Evolutionary conservation across 805 yeast species (phyloP), one percentile per base, ranked within the genome.

Genomic region (Cyberlindnera petersonii): DNA sequence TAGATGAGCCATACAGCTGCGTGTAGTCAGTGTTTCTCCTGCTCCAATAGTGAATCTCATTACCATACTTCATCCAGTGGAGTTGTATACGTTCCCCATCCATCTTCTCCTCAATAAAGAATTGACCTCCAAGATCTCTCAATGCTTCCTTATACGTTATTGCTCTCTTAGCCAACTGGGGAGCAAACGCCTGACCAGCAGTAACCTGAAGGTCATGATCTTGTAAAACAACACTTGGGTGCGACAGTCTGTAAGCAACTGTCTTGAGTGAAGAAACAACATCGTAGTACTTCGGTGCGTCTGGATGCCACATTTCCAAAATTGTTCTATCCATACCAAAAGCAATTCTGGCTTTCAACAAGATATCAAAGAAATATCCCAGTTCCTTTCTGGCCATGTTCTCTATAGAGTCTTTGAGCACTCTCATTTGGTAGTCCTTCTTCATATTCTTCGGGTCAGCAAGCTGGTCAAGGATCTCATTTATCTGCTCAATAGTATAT

Each of bases 11-110:
- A 53, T 86, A 89, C 10, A 80, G 61, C 39, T 71, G 60, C 0
- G 94, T 77, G 52, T 78, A 86, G 50, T 88, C 95, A 37, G 76
- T 77, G 8, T 84, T 83, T 33, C 78, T 72, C 49, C 95, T 69
- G 36, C 86, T 78, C 63, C 63, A 59, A 21, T 49, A 55, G 31
- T 49, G 54, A n/a, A 59, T 51, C 24, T 42, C 43, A 26, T 53
- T 50, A 9, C 74, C 80, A 42, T 56, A 56, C 8, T 75, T 62
- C 24, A 43, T 42, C 64, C 78, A 75, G 57, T 91, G 98, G 32
- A 88, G 48, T 38, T 86, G 80, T 50, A 86, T 77, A 48, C 98
- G 64, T 59, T 91, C 97, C 3, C 98, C 98, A 60, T 91, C 97
- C 64, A 88, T 72, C 56, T 91, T 91, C 57, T 91, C 97, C 54